phyloP scores from a whole-genome alignment of 768 basidiomycete species.

The Kwoniella mangroviensis region DNA sequence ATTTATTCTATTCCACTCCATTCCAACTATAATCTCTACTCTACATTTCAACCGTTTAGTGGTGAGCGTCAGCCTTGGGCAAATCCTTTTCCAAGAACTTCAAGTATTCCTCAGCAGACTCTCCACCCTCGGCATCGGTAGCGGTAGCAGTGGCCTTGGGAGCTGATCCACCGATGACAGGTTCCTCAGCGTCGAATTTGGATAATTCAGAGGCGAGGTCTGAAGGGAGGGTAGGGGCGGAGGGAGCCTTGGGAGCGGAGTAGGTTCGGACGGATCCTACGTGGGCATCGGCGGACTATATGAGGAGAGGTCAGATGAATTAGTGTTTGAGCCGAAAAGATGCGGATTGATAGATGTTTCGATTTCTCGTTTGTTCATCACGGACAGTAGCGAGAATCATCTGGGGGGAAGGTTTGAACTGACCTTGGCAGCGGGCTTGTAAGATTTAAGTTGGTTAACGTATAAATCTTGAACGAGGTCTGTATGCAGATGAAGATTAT shows the following conservation, averaged over 20 bases:
- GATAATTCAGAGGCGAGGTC: constrained; percentile 85
- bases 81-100: constrained; percentile 79
- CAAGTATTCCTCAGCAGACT: constrained; percentile 78
- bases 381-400: neutral
- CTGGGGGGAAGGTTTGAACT: constrained; percentile 53
- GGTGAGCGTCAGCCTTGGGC: constrained; percentile 69
- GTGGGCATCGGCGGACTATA: constrained; percentile 85
- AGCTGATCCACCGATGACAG: constrained; percentile 60
- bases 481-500: constrained; percentile 50
- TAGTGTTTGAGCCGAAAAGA: neutral
- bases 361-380: no score
- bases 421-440: constrained; percentile 77
- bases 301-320: no score
- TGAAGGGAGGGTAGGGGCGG: constrained; percentile 72
- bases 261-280: constrained; percentile 84
- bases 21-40: neutral
- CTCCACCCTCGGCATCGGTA: constrained; percentile 56
- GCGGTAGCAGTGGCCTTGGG: constrained; percentile 51
- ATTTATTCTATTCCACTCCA: neutral
- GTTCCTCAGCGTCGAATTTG: constrained; percentile 83
- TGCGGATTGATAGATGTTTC: no score
- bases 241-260: constrained; percentile 73
- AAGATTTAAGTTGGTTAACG: constrained; percentile 82
- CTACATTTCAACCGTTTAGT: constrained; percentile 45
- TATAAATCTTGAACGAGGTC: constrained; percentile 94